Base-by-base conservation (phyloP, 805 yeast species). In the Ogataea haglerorum region DNA sequence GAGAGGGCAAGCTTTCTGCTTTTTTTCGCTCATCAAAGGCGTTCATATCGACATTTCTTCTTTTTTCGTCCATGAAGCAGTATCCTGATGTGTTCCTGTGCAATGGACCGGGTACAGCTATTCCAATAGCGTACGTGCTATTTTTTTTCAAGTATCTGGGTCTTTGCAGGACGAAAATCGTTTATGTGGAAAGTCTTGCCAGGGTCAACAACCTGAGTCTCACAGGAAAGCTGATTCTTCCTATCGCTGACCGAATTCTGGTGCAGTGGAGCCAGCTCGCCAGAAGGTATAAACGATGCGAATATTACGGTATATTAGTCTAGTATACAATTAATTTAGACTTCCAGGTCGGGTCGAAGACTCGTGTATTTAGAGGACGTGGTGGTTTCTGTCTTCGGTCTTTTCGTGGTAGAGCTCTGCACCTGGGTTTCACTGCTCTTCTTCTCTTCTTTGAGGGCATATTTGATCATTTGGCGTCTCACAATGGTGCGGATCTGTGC, bases 121-220 rank as follows among this genome's bases (percentile, higher is more conserved):
- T 85, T 3, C 82, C 90, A 2, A 57, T 86, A 18, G 81, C 85
- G 15, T 73, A 75, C 40, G 65, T 76, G 2, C 55, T 80, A n/a
- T 75, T 81, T 40, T 16, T 69, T 1, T 55, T 78, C 49, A 78
- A 78, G 48, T 64, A 64, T 37, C 36, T 72, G 10, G 82, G 78
- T 0, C 25, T 70, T 2, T 62, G 70, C 30, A 53, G 56, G 18
- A 76, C 87, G 0, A 66, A 75, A 40, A 80, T 93, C 17, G 61
- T 93, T 1, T 93, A 91, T 56, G 68, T 91, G 18, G 98, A 91
- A 61, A 82, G 93, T 35, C 68, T 91, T 30, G 97, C 98, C 0
- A 68, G 98, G 30, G 96, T 89, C 8, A 68, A 71, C 39, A 64
- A 68, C 2, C 69, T 93, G 38, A 88, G 96, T 55, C 63, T 89